Percentiles rank a stretch among this genome's conserved stretches.
phyloP scores from a whole-genome alignment of 495 filamentous ascomycete genomes.

The Hypoxylon perforatum region DNA sequence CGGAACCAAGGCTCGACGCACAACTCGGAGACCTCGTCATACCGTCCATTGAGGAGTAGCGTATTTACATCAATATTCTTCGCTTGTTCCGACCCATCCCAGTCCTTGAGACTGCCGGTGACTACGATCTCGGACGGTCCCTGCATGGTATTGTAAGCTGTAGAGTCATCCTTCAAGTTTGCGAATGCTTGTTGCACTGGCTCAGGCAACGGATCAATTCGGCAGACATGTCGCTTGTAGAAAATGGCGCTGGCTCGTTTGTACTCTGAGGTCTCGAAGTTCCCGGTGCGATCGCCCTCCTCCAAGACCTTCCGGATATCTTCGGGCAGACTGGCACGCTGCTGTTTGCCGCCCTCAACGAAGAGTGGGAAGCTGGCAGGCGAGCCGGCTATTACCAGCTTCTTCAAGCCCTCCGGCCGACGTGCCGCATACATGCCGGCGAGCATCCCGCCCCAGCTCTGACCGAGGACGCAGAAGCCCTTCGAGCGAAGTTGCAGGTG shows the following conservation, averaged over 20 bases:
- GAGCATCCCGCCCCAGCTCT: slow-evolving; percentile 24
- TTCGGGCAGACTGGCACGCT: slow-evolving; percentile 50
- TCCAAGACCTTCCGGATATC: slow-evolving; percentile 53
- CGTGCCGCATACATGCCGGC: slow-evolving; percentile 46
- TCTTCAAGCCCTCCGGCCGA: slow-evolving; percentile 54
- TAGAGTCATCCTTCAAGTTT: slow-evolving; percentile 55
- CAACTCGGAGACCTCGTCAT: slow-evolving; percentile 60
- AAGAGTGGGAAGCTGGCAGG: slow-evolving; percentile 52
- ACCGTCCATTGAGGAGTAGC: slow-evolving; percentile 62
- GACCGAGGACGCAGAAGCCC: slow-evolving; percentile 59
- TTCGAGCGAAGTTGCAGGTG: slow-evolving; percentile 50
- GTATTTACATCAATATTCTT: slow-evolving; percentile 58
- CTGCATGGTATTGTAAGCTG: slow-evolving; percentile 59
- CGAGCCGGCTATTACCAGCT: slow-evolving; percentile 54
- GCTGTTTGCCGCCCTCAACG: slow-evolving; percentile 42
- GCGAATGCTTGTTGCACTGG: slow-evolving; percentile 43
- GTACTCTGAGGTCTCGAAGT: slow-evolving; percentile 49
- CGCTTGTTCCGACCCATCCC: slow-evolving; percentile 49
- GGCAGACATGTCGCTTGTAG: slow-evolving; percentile 55
- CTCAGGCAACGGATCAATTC: slow-evolving; percentile 52
- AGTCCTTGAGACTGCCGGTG: slow-evolving; percentile 57
- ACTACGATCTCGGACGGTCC: slow-evolving; percentile 62
- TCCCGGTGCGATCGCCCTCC: slow-evolving; percentile 41
- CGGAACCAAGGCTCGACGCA: slow-evolving; percentile 54
- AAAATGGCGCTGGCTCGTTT: slow-evolving; percentile 54